These are phyloP conservation scores for Umbelopsis ramanniana DNA, from an alignment of 192 early-diverging fungal species.

Conservation along the genomic window DNA sequence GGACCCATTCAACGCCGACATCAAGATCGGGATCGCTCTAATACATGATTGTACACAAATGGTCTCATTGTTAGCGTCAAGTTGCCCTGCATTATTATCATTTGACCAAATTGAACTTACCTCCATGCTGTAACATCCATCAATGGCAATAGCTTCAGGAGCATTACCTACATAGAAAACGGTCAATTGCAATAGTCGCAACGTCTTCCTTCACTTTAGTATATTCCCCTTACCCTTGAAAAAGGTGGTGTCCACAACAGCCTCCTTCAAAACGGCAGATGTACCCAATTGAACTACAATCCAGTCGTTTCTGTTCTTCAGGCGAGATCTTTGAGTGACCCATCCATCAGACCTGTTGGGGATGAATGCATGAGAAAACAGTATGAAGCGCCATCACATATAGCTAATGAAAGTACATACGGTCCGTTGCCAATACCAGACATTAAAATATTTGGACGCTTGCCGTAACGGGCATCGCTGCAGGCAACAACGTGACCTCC, in stretches of 20 bases:
- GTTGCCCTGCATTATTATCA: too few relatives aligned
- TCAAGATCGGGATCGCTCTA: slow-evolving; percentile 47
- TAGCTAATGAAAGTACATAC: not conserved
- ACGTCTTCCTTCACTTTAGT: not conserved
- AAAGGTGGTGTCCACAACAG: slow-evolving; percentile 82
- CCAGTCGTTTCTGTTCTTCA: slow-evolving; percentile 73
- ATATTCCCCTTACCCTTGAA: slow-evolving; percentile 54
- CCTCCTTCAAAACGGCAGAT: slow-evolving; percentile 63
- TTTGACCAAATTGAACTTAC: slow-evolving; percentile 17
- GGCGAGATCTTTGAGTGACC: slow-evolving; percentile 83
- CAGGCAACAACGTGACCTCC: slow-evolving; percentile 62
- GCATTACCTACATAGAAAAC: slow-evolving; percentile 80
- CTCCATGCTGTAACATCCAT: slow-evolving; percentile 41
- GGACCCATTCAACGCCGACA: slow-evolving; percentile 56
- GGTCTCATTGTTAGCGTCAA: too few relatives aligned
- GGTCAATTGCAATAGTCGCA: not conserved
- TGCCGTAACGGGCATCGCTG: slow-evolving; percentile 47
- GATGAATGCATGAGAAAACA: not conserved
- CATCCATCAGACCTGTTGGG: slow-evolving; percentile 86
- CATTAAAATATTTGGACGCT: slow-evolving; percentile 73
- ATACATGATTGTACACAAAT: slow-evolving; percentile 19
- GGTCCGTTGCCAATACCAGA: slow-evolving; percentile 65
- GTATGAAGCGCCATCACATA: too few relatives aligned
- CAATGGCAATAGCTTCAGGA: slow-evolving; percentile 73
- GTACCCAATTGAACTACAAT: slow-evolving; percentile 73